Evolutionary conservation across 345 rosid species (phyloP), one percentile per base, ranked within the genome.

Genomic region (Heritiera fomes): DNA sequence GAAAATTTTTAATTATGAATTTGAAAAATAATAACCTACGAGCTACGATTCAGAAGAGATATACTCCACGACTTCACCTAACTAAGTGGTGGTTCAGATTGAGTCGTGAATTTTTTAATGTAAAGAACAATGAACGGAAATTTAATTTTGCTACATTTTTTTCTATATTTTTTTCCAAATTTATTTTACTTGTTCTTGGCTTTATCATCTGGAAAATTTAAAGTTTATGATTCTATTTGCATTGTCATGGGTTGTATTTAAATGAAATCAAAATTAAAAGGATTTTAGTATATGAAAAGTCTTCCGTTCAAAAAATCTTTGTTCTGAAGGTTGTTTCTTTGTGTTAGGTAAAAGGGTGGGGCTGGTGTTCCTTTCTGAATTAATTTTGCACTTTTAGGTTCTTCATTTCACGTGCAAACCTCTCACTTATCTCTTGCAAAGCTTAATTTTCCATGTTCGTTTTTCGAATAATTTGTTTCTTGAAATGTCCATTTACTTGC

Each of bases 331-430:
- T 53, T 75, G 43, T 53, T 75, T 68, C 63, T 63, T 66, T 73
- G 79, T 73, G 84, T 76, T 82, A 71, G 86, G 86, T 78, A 65
- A 45, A 46, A 14, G 68, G 80, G 46, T 52, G 62, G 60, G 58
- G 74, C 14, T 23, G 62, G 34, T 32, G 61, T 52, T 70, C 52
- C 41, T 82, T n/a, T 60, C 23, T 79, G 65, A 14, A 32, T 20
- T 60, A 66, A 8, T 50, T 75, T 75, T 72, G 46, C 67, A 30
- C 18, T 28, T 68, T 63, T 62, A 15, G 70, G 56, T 79, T 11
- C 18, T 38, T 18, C 30, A 52, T 65, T 76, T 77, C 78, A 56
- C 68, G 60, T 78, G 66, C 46, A 53, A 34, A 17, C 14, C 14
- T 77, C 77, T 74, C 40, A 30, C 15, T 60, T 10, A 71, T 34